A percentile compares a stretch with the other conserved stretches of the same genome.
Conservation (phyloP, 1,284 basidiomycete species). For the Trametes pubescens region DNA sequence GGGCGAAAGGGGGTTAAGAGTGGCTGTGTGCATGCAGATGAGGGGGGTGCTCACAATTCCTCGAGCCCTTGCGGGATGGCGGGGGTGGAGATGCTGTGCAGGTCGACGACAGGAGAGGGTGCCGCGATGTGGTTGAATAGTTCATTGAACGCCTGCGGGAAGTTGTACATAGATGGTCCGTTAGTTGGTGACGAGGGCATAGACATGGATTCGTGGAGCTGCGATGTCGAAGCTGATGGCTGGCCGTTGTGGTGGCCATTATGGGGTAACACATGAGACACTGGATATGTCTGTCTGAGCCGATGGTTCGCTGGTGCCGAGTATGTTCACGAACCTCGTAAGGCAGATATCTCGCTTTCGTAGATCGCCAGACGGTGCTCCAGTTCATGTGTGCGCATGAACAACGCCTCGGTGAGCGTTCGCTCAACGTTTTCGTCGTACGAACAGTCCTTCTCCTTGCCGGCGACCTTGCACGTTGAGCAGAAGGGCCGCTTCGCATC, state of each 20-base stretch:
- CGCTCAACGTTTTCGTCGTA: conserved; percentile 40
- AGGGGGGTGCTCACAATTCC: conserved; percentile 28
- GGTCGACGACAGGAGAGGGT: conserved; percentile 24
- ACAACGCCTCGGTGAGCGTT: conserved; percentile 33
- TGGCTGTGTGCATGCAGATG: background rate
- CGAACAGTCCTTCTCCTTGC: conserved; percentile 39
- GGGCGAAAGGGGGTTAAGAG: background rate
- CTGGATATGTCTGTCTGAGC: background rate
- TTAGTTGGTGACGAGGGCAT: background rate
- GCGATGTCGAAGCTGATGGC: conserved; percentile 17
- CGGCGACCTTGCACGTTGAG: conserved; percentile 40
- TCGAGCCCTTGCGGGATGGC: conserved; percentile 19
- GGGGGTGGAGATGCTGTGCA: conserved; percentile 19
- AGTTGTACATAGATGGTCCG: conserved; percentile 20
- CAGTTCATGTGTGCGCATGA: conserved; percentile 34
- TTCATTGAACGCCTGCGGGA: conserved; percentile 21
- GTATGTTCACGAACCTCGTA: conserved; percentile 1
- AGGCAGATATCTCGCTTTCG: conserved; percentile 20
- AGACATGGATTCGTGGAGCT: background rate
- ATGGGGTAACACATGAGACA: background rate
- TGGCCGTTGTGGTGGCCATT: background rate
- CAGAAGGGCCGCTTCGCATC: conserved; percentile 40
- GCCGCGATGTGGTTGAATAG: conserved; percentile 20
- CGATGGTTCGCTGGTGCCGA: background rate
- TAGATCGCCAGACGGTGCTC: conserved; percentile 36